Conservation (phyloP, 2,329 filamentous ascomycete species). For the Fusarium sp. region DNA sequence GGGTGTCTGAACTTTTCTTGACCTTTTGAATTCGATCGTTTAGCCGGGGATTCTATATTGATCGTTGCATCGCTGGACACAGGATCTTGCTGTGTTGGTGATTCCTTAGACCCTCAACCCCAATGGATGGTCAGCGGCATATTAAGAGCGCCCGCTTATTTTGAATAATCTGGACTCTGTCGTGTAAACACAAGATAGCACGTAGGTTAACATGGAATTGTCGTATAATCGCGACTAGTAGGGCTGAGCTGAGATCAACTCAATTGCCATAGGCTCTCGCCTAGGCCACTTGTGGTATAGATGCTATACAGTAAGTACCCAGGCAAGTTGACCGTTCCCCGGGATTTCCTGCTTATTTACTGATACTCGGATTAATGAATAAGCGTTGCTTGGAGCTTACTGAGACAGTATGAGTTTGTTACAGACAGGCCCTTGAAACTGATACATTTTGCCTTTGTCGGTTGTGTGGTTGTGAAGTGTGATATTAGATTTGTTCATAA, state of each 20-base stretch:
- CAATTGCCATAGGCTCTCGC: not conserved
- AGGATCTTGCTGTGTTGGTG: not conserved
- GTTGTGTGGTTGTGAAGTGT: not conserved
- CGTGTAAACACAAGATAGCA: not conserved
- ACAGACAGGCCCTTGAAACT: not conserved
- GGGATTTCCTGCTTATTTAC: not conserved
- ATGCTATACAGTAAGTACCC: constrained; percentile 2
- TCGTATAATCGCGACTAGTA: not conserved
- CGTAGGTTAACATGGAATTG: not conserved
- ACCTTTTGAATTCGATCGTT: not conserved
- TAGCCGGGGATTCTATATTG: not conserved
- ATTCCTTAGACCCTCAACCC: not conserved
- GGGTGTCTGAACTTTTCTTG: no score
- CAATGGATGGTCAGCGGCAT: not conserved
- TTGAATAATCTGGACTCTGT: not conserved
- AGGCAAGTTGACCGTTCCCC: not conserved
- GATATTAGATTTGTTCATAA: not conserved
- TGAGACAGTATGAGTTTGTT: constrained; percentile 13
- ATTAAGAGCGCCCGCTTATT: not conserved
- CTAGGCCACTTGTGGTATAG: not conserved
- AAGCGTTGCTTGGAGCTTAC: constrained; percentile 2
- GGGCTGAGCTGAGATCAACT: constrained; percentile 7
- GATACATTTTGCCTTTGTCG: not conserved
- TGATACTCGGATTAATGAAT: not conserved
- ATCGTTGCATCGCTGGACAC: not conserved